Evolutionary conservation across 1,284 basidiomycete species (phyloP), one percentile per base, ranked within the genome.

Genomic region (Marasmius oreades): DNA sequence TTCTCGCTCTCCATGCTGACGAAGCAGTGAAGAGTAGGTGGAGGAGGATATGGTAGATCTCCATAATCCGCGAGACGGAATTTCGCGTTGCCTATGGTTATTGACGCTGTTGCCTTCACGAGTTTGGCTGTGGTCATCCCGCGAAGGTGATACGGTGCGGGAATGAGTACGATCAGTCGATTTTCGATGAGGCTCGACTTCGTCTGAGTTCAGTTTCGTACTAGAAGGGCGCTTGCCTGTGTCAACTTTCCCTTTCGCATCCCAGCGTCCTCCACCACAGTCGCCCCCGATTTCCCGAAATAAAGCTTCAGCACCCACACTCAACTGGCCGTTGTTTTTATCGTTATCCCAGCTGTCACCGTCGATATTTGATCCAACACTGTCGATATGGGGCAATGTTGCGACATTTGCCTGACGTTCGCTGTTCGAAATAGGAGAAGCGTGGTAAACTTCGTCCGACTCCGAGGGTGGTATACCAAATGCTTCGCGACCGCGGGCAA

Each of bases 291-390:
- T 59, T 31, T 72, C 73, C 56, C 72, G 73, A 59, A 87, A 79
- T 16, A 86, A 66, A 33, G 74, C 80, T 58, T 82, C 78, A 0
- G 83, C 83, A 8, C 76, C 79, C 31, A 70, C 64, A 61, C 80
- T 84, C 47, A 82, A 62, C 42, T 73, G 74, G 5, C 37, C 37
- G 34, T 70, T 67, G 22, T 68, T 66, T 34, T 63, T 65, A 22
- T 66, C 67, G 5, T 73, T 69, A 52, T 73, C 73, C 77, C 79
- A 81, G 22, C 69, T 61, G 8, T 69, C 67, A 46, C 74, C 73
- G 14, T 71, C 75, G 0, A 81, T 64, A n/a, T 79, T 77, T 0
- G 78, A 80, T 44, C 71, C 46, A n/a, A 76, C 72, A 52, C 84
- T 86, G 11, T 81, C 78, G 0, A 70, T 69, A 46, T 74, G 73